Conservation (phyloP, 2,329 filamentous ascomycete genomes). For the Apiospora malaysiana region DNA sequence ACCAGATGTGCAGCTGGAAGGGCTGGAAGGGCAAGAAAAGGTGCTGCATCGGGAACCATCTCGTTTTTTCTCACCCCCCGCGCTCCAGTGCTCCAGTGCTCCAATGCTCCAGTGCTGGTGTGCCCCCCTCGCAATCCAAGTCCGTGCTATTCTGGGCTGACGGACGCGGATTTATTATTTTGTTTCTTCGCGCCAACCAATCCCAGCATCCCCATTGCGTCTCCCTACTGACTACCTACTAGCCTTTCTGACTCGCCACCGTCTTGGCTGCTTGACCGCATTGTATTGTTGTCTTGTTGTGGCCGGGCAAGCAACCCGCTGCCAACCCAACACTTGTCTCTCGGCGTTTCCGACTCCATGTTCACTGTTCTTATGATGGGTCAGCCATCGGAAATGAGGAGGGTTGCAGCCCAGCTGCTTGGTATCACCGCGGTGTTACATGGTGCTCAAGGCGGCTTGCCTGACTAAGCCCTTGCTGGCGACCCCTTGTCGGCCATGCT, state of each 20-base stretch:
- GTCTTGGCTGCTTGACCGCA: not conserved
- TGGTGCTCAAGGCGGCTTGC: not conserved
- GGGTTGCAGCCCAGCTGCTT: constrained; percentile 9
- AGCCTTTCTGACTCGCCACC: not conserved
- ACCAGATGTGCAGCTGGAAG: not conserved
- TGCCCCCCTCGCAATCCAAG: not conserved
- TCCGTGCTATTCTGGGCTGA: constrained; percentile 16
- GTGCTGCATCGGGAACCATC: constrained; percentile 13
- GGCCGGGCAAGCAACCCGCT: not conserved
- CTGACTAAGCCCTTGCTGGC: not conserved
- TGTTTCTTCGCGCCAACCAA: not conserved
- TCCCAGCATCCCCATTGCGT: not conserved
- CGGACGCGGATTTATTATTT: not conserved
- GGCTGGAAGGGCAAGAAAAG: too few species aligned
- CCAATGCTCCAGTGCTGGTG: too few species aligned
- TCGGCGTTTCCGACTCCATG: not conserved
- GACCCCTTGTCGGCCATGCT: not conserved
- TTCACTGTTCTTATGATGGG: not conserved
- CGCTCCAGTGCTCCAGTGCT: too few species aligned
- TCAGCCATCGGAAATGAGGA: not conserved
- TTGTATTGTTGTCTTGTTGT: not conserved
- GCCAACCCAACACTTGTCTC: not conserved
- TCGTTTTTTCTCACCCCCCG: not conserved
- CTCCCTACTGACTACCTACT: too few species aligned
- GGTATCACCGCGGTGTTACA: not conserved